Conservation (phyloP, 257 asterid genomes). For the Nicotiana noctiflora region DNA sequence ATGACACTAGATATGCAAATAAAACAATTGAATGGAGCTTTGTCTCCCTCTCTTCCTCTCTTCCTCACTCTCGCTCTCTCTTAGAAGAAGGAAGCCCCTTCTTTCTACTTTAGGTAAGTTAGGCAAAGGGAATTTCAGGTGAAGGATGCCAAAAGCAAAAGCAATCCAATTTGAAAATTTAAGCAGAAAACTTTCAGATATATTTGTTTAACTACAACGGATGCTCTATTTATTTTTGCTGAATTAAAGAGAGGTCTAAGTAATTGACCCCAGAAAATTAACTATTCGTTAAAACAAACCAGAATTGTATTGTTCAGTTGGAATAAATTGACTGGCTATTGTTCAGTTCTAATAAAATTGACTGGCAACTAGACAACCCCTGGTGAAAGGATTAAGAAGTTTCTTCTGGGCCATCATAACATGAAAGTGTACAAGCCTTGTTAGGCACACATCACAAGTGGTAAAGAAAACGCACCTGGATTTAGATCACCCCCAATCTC, state of each 20-base stretch:
- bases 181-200: neutral
- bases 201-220: neutral
- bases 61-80: no score
- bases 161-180: neutral
- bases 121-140: neutral
- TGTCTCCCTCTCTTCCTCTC: no score
- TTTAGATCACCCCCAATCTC: conserved; percentile 44
- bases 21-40: neutral
- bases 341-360: neutral
- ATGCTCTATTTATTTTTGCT: neutral
- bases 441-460: conserved; percentile 11
- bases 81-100: neutral
- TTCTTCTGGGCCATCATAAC: neutral
- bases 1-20: neutral
- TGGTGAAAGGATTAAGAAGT: neutral
- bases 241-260: neutral
- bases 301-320: neutral
- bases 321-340: neutral
- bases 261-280: neutral
- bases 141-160: neutral
- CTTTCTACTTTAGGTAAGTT: neutral
- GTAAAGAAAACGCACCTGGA: conserved; percentile 36
- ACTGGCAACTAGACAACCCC: neutral
- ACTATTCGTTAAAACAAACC: neutral
- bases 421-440: neutral